Percentiles rank a stretch among this genome's conserved stretches.
These are phyloP conservation scores for Leishmania major DNA, from an alignment of 208 protist genomes.

Conservation along the genomic window DNA sequence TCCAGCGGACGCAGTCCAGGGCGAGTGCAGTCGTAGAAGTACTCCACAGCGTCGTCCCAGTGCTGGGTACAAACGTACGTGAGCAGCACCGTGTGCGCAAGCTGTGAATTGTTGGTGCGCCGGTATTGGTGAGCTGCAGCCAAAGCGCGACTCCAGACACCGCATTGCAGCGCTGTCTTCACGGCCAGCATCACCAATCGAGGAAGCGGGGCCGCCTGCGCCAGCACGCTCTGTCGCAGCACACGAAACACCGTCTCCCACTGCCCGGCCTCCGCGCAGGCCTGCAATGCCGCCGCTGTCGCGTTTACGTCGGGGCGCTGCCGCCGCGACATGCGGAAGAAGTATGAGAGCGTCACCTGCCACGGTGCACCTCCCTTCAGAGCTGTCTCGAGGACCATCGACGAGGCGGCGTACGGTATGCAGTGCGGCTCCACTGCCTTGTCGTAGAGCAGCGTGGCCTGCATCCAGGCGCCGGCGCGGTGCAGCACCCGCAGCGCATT, in stretches of 20 bases:
- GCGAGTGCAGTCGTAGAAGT: constrained; percentile 68
- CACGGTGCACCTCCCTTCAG: constrained; percentile 50
- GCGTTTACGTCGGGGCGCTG: constrained; percentile 62
- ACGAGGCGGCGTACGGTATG: constrained; percentile 52
- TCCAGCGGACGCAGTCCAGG: constrained; percentile 63
- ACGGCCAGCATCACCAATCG: constrained; percentile 55
- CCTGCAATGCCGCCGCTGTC: constrained; percentile 56
- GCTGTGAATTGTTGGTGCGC: constrained; percentile 47
- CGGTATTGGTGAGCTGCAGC: constrained; percentile 47
- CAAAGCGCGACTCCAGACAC: constrained; percentile 58
- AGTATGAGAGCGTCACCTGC: constrained; percentile 64
- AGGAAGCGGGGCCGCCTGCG: constrained; percentile 45
- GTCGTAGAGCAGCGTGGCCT: constrained; percentile 52
- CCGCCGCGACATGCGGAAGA: constrained; percentile 48
- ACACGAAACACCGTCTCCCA: constrained; percentile 74
- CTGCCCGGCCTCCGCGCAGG: constrained; percentile 56
- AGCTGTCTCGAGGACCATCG: constrained; percentile 34
- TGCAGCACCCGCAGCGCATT: constrained; percentile 33
- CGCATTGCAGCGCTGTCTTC: constrained; percentile 45
- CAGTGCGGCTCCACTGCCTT: constrained; percentile 42
- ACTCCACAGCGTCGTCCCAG: constrained; percentile 73
- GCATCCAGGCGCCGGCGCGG: constrained; percentile 59
- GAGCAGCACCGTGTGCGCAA: constrained; percentile 62
- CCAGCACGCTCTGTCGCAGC: constrained; percentile 65
- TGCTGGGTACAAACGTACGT: constrained; percentile 51